phyloP scores from a whole-genome alignment of 345 rosid genomes.

The Adansonia digitata region DNA sequence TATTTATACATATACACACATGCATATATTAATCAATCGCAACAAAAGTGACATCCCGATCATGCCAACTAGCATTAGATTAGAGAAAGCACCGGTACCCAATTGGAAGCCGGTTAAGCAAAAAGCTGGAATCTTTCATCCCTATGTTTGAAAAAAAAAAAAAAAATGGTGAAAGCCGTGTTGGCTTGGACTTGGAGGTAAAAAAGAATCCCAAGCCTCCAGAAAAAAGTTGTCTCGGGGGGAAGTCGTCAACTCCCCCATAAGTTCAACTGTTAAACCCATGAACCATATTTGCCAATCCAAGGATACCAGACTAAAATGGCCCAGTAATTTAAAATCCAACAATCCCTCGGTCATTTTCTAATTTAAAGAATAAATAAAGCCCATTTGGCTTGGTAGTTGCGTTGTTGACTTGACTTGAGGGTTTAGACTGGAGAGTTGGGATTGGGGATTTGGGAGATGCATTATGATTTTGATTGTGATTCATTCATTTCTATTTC shows the following conservation, averaged over 20 bases:
- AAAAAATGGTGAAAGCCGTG: no score
- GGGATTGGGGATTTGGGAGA: neutral
- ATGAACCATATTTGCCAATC: neutral
- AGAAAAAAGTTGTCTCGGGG: no score
- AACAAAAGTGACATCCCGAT: no score
- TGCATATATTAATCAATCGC: no score
- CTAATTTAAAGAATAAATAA: neutral
- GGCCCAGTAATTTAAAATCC: neutral
- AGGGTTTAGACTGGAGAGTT: neutral
- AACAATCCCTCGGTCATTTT: neutral
- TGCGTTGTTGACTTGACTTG: neutral
- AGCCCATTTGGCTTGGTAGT: neutral
- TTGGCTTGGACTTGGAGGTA: no score
- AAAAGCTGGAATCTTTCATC: no score
- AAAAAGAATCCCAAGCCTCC: no score
- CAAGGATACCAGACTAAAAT: neutral
- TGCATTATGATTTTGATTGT: neutral
- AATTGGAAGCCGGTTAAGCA: no score
- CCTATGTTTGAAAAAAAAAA: no score
- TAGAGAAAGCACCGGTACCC: no score
- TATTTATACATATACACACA: no score
- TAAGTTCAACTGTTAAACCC: neutral
- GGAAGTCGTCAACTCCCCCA: neutral
- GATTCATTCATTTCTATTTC: neutral
- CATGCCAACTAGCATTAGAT: no score